These are phyloP conservation scores for Trematosphaeria pertusa DNA, from an alignment of 2,329 filamentous ascomycete species.

Conservation along the genomic window DNA sequence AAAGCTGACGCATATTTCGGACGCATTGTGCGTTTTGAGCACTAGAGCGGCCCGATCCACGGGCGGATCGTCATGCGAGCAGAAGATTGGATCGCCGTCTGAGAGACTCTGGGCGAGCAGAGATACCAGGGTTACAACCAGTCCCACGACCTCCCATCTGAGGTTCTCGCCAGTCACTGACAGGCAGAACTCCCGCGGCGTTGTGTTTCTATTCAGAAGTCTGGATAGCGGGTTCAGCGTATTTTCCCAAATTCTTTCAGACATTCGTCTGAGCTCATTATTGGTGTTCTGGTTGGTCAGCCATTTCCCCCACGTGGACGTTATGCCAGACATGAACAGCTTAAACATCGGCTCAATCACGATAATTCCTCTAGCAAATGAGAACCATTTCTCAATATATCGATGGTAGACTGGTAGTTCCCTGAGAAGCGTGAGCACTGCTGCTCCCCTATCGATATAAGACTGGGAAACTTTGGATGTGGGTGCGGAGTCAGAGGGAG, in stretches of 20 bases:
- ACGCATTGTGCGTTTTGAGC: slow-evolving; percentile 32
- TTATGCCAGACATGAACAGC: slow-evolving; percentile 34
- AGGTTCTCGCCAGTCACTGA: slow-evolving; percentile 49
- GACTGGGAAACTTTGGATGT: slow-evolving; percentile 19
- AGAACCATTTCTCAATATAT: slow-evolving; percentile 45
- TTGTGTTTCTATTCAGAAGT: slow-evolving; percentile 44
- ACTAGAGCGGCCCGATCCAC: slow-evolving; percentile 33
- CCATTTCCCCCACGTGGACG: slow-evolving; percentile 33
- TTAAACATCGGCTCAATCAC: slow-evolving; percentile 44
- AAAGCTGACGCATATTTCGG: slow-evolving; percentile 40
- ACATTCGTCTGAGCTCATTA: slow-evolving; percentile 44
- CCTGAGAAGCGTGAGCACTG: slow-evolving; percentile 34
- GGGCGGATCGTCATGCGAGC: slow-evolving; percentile 32
- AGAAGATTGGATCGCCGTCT: slow-evolving; percentile 44
- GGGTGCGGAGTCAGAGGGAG: slow-evolving; percentile 5
- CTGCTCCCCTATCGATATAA: slow-evolving; percentile 36
- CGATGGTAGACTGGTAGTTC: slow-evolving; percentile 33
- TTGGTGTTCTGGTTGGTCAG: slow-evolving; percentile 32
- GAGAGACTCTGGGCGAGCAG: slow-evolving; percentile 42
- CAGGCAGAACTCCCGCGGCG: slow-evolving; percentile 47
- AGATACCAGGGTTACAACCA: slow-evolving; percentile 47
- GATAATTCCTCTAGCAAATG: slow-evolving; percentile 38
- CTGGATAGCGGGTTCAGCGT: slow-evolving; percentile 44
- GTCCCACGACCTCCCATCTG: slow-evolving; percentile 54
- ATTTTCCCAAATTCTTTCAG: slow-evolving; percentile 52